Percentiles rank a stretch among this genome's conserved stretches.
Evolutionary conservation across 129 eudicot species (phyloP).

Genomic region (Escallonia herrerae): DNA sequence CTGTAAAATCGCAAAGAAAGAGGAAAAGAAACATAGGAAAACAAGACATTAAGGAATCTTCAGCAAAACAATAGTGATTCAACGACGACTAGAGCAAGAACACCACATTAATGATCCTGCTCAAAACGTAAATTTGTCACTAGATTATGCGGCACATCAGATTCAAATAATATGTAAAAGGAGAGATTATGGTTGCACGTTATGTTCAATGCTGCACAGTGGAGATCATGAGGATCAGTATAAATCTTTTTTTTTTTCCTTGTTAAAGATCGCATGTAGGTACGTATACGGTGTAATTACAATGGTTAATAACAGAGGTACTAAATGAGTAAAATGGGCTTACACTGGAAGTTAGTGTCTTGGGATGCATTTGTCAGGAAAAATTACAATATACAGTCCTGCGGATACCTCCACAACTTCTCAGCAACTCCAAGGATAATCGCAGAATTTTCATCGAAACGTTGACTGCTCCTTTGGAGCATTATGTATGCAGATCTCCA

Average conservation of each 20-base stretch:
- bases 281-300: constrained; percentile 30
- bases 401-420: constrained; percentile 36
- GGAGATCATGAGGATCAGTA: background rate
- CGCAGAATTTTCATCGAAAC: constrained; percentile 8
- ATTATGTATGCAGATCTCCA: constrained; percentile 15
- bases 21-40: too few species aligned
- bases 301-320: constrained; percentile 29
- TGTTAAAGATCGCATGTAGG: constrained; percentile 11
- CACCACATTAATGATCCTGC: too few species aligned
- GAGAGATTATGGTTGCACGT: background rate
- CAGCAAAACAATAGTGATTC: background rate
- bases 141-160: too few species aligned
- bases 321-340: constrained; percentile 46
- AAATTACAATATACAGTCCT: constrained; percentile 55
- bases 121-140: background rate
- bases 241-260: background rate
- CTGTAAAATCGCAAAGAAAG: too few species aligned
- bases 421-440: constrained; percentile 17
- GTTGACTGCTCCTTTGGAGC: constrained; percentile 23
- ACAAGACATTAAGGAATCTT: background rate
- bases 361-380: constrained; percentile 52
- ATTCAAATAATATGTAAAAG: too few species aligned
- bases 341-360: constrained; percentile 44
- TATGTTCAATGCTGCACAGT: background rate
- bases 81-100: background rate